phyloP scores from a whole-genome alignment of 176 grass and related monocot species.

The Puya raimondii region DNA sequence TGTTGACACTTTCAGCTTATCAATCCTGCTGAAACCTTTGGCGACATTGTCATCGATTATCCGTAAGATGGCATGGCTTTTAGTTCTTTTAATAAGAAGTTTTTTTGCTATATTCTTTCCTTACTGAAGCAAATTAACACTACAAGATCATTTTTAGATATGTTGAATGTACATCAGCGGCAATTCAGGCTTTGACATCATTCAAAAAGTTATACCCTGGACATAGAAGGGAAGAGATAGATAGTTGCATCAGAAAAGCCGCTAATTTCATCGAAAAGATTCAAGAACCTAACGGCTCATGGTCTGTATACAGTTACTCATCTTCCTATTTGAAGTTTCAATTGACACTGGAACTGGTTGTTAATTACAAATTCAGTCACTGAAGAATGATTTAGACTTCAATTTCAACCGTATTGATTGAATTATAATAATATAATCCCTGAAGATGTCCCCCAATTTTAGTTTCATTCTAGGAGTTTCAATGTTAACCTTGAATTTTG shows the following conservation, averaged over 20 bases:
- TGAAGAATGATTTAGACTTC: background rate
- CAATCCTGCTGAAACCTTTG: conserved; percentile 96
- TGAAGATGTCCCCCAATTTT: too few species aligned
- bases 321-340: conserved; percentile 2
- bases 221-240: conserved; percentile 59
- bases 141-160: conserved; percentile 41
- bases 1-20: conserved; percentile 51
- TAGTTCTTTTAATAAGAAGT: conserved; percentile 7
- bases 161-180: conserved; percentile 96
- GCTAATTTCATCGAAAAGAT: conserved; percentile 55
- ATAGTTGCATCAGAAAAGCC: conserved; percentile 70
- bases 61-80: conserved; percentile 58
- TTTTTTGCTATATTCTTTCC: background rate
- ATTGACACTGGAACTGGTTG: background rate
- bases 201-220: conserved; percentile 82
- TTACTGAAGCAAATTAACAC: conserved; percentile 22
- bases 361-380: background rate
- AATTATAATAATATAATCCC: too few species aligned
- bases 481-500: too few species aligned
- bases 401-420: background rate
- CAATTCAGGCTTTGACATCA: conserved; percentile 75
- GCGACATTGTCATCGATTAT: conserved; percentile 93
- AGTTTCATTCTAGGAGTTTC: too few species aligned
- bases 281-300: conserved; percentile 71
- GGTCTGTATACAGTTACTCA: conserved; percentile 37